A percentile compares a stretch with the other conserved stretches of the same genome.
Evolutionary conservation across 371 early-diverging fungal genomes (phyloP).

Genomic region (Mycotypha africana): DNA sequence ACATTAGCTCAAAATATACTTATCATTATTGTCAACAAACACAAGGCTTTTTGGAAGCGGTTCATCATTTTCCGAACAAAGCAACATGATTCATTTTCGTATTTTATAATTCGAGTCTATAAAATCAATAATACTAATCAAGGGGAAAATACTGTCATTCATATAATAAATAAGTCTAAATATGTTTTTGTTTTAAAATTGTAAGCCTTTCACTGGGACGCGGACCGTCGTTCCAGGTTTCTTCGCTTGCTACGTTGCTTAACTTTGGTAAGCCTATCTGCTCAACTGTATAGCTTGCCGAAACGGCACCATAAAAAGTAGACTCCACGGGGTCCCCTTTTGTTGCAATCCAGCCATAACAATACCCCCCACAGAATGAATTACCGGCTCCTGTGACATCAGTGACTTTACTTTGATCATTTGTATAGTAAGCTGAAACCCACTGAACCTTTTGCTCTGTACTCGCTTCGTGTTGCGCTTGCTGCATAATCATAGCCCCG

Average conservation of each 20-base stretch:
- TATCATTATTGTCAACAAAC: conserved; percentile 13
- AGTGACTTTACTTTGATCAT: conserved; percentile 8
- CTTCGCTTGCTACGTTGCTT: not conserved
- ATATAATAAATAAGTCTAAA: conserved; percentile 1
- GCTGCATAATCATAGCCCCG: conserved; percentile 18
- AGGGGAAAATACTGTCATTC: too few relatives aligned
- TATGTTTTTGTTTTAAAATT: conserved; percentile 6
- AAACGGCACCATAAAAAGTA: conserved; percentile 32
- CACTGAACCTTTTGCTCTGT: conserved; percentile 3
- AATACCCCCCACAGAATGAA: conserved; percentile 39
- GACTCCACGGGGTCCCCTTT: conserved; percentile 23
- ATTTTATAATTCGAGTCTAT: too few relatives aligned
- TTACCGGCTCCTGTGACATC: conserved; percentile 52
- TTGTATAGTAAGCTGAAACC: conserved; percentile 26
- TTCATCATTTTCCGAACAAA: not conserved
- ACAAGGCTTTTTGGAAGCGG: conserved; percentile 8
- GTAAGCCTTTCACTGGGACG: conserved; percentile 16
- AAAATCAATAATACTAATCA: too few relatives aligned
- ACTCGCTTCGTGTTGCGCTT: not conserved
- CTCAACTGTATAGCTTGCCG: conserved; percentile 39
- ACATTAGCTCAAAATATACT: conserved; percentile 12
- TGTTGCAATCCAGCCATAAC: conserved; percentile 25
- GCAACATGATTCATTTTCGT: not conserved
- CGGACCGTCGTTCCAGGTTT: conserved; percentile 28
- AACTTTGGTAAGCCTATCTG: conserved; percentile 37